Percentiles rank a stretch among this genome's conserved stretches.
These are phyloP conservation scores for Colletotrichum sp. DNA, from an alignment of 2,329 filamentous ascomycete genomes.

Conservation along the genomic window DNA sequence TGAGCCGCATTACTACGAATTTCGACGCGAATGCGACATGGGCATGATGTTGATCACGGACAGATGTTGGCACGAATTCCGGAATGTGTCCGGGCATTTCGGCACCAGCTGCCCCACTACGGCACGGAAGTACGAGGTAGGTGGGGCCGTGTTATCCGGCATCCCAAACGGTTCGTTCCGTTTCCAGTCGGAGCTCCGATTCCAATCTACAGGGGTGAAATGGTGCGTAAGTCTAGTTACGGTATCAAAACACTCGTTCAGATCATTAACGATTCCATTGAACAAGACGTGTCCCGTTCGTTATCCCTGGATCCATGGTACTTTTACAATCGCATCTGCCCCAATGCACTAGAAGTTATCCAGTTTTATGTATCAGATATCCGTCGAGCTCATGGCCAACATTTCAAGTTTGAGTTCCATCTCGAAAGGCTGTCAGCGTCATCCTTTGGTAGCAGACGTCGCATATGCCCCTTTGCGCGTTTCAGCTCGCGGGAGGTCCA, in stretches of 20 bases:
- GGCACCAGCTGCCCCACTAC: background rate
- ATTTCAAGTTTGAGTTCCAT: background rate
- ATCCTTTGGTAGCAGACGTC: background rate
- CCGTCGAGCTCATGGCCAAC: background rate
- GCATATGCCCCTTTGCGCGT: conserved; percentile 12
- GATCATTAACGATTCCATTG: background rate
- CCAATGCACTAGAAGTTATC: background rate
- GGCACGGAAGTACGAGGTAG: rapidly evolving
- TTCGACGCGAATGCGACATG: too few relatives aligned
- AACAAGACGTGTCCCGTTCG: background rate
- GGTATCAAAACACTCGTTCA: background rate
- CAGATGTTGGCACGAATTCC: background rate
- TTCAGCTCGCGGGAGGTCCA: conserved; percentile 15
- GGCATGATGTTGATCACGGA: too few relatives aligned
- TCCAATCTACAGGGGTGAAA: background rate
- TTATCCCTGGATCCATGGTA: background rate
- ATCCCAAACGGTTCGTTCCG: background rate
- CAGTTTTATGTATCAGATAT: background rate
- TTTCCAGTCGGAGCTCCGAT: background rate
- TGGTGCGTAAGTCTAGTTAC: background rate
- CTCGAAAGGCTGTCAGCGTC: background rate
- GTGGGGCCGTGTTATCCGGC: background rate
- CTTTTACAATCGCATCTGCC: background rate
- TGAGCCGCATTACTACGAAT: too few relatives aligned
- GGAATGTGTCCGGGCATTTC: background rate